A percentile compares a stretch with the other conserved stretches of the same genome.
Conservation (phyloP, 305 asterid genomes). For the Withania somnifera region DNA sequence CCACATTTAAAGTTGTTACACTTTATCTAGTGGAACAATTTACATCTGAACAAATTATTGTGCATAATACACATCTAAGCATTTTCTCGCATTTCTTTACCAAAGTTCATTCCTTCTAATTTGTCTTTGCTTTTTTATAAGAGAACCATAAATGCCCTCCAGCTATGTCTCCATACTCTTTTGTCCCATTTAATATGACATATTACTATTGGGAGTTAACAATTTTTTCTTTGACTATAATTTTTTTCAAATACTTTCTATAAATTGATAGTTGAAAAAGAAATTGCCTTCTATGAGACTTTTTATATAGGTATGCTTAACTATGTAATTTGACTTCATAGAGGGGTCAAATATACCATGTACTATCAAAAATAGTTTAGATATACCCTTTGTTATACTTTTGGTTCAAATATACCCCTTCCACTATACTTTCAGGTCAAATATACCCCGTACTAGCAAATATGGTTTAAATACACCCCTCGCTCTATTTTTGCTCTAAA, state of each 20-base stretch:
- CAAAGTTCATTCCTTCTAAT: background rate
- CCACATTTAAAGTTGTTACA: background rate
- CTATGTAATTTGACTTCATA: too few species aligned
- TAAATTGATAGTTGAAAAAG: background rate
- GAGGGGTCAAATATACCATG: too few species aligned
- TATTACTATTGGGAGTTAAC: background rate
- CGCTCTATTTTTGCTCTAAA: too few species aligned
- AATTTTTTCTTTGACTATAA: too few species aligned
- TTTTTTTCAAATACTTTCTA: background rate
- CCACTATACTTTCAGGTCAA: too few species aligned
- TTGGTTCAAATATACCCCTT: too few species aligned
- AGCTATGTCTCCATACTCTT: background rate
- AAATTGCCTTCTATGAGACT: background rate
- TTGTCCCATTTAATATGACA: background rate
- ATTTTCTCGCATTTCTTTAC: background rate
- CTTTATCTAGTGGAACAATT: too few species aligned
- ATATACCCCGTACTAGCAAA: too few species aligned
- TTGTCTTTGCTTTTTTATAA: background rate
- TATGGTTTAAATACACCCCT: too few species aligned
- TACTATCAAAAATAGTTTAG: too few species aligned
- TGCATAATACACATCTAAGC: background rate
- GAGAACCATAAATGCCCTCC: background rate
- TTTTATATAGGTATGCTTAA: background rate
- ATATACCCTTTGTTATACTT: too few species aligned
- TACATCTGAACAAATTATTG: background rate